Base-by-base conservation (phyloP, 257 asterid species). In the Nicotiana tabacum region DNA sequence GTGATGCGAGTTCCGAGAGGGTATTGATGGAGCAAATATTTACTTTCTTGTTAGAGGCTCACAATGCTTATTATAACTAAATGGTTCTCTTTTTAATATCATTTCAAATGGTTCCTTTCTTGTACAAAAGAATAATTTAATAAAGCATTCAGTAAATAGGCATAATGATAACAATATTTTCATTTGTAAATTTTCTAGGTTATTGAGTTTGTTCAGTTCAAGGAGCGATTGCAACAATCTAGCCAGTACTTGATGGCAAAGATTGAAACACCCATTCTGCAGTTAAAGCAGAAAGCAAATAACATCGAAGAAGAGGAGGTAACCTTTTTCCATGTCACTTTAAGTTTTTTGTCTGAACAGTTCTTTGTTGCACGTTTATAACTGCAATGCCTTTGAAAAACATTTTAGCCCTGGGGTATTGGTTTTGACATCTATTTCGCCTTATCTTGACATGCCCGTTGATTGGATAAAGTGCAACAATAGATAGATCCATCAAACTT, bases 131-230 rank as follows among this genome's bases (percentile, higher is more conserved):
- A 18, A 27, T 48, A 27, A 74, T 24, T 74, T 48, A 74, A n/a
- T 48, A 51, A 29, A 74, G 32, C 43, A 74, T 48, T 48, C 62
- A 72, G 13, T 48, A 13, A 27, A 56, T 30, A 12, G 51, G 27
- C 80, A 30, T 37, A 48, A 24, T 27, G 79, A 62, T 74, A 74
- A 74, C 80, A 48, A 15, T 46, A 27, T 48, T n/a, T 74, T 74
- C 80, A 74, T 74, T 30, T 48, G 80, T 17, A 2, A 58, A 62
- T 83, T 76, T 58, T 82, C 57, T 83, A 96, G 99, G 99, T 91
- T 57, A 89, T 93, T 87, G 99, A 96, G 80, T 96, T 96, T 74
- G 97, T 96, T 84, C 98, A 93, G 84, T 96, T 96, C 85, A 96
- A 96, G 91, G 97, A 94, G 84, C 91, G 90, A 72, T 80, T 96